A percentile compares a stretch with the other conserved stretches of the same genome.
Conservation (phyloP, 192 early-diverging fungal genomes). For the Coemansia sp. region DNA sequence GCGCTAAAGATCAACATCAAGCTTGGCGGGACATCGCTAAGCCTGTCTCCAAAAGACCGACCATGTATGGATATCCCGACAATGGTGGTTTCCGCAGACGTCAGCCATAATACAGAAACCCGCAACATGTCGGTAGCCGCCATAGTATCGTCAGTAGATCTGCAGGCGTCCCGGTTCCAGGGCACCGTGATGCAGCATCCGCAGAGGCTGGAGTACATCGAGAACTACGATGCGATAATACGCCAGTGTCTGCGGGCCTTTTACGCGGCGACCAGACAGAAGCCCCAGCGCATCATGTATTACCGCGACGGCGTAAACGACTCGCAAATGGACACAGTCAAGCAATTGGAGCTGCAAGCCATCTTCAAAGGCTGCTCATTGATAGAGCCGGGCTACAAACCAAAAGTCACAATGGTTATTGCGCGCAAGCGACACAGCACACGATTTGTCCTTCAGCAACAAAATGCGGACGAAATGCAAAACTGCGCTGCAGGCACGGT, state of each 20-base stretch:
- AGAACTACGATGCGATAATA: slow-evolving; percentile 36
- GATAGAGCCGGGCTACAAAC: slow-evolving; percentile 22
- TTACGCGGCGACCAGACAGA: slow-evolving; percentile 28
- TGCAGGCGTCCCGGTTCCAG: slow-evolving; percentile 20
- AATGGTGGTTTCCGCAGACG: slow-evolving; percentile 61
- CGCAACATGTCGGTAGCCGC: slow-evolving; percentile 53
- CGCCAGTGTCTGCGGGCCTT: slow-evolving; percentile 49
- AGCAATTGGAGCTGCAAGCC: slow-evolving; percentile 24
- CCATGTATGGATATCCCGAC: slow-evolving; percentile 36
- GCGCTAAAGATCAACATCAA: slow-evolving; percentile 66
- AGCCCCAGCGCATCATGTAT: slow-evolving; percentile 59
- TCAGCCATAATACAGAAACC: slow-evolving; percentile 55
- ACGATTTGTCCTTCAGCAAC: slow-evolving; percentile 10
- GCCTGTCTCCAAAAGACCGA: slow-evolving; percentile 18
- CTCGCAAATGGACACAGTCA: slow-evolving; percentile 22
- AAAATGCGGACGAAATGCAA: not conserved
- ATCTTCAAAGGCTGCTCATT: slow-evolving; percentile 24
- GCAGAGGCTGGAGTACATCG: slow-evolving; percentile 31
- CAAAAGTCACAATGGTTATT: slow-evolving; percentile 22
- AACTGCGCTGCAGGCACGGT: slow-evolving; percentile 37
- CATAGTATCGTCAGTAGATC: slow-evolving; percentile 41
- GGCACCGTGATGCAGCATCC: slow-evolving; percentile 44
- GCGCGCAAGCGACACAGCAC: slow-evolving; percentile 35
- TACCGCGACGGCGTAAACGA: slow-evolving; percentile 60
- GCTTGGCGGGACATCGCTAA: slow-evolving; percentile 59